phyloP scores from a whole-genome alignment of 2,329 filamentous ascomycete genomes.

The Pseudomassariella vexata region DNA sequence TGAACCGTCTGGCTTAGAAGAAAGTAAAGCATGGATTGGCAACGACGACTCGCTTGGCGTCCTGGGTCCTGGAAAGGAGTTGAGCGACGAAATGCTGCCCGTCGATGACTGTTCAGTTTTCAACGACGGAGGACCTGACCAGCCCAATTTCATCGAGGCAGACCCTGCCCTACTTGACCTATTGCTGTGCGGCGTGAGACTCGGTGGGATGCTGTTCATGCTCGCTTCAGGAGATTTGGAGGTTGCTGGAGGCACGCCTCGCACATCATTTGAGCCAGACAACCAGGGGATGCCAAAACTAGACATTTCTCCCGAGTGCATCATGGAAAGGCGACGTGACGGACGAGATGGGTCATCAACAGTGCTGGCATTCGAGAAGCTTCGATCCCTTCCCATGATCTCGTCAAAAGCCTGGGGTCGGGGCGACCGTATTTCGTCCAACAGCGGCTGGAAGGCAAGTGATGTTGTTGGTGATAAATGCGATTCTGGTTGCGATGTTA shows the following conservation, averaged over 20 bases:
- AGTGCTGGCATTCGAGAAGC: constrained; percentile 22
- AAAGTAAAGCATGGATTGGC: constrained; percentile 49
- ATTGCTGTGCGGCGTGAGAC: constrained; percentile 9
- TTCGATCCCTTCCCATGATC: constrained; percentile 12
- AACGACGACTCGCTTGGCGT: constrained; percentile 44
- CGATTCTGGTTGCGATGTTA: constrained; percentile 39
- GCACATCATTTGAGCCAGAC: constrained; percentile 12
- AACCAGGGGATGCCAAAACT: constrained; percentile 13
- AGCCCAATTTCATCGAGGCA: constrained; percentile 18
- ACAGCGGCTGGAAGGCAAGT: constrained; percentile 25
- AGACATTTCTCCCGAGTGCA: constrained; percentile 14
- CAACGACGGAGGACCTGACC: constrained; percentile 32
- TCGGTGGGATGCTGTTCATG: constrained; percentile 13
- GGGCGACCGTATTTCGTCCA: constrained; percentile 39
- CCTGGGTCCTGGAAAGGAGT: constrained; percentile 33
- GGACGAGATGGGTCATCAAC: constrained; percentile 17
- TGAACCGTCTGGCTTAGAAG: constrained; percentile 29
- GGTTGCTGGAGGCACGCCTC: constrained; percentile 9
- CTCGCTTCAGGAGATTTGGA: constrained; percentile 19
- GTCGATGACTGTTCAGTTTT: constrained; percentile 40
- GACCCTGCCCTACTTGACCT: constrained; percentile 13
- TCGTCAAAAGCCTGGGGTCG: constrained; percentile 25
- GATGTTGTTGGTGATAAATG: constrained; percentile 35
- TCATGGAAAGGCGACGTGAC: constrained; percentile 12
- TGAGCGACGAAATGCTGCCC: constrained; percentile 35